Conservation (phyloP, 345 rosid species). For the Cardamine resedifolia region DNA sequence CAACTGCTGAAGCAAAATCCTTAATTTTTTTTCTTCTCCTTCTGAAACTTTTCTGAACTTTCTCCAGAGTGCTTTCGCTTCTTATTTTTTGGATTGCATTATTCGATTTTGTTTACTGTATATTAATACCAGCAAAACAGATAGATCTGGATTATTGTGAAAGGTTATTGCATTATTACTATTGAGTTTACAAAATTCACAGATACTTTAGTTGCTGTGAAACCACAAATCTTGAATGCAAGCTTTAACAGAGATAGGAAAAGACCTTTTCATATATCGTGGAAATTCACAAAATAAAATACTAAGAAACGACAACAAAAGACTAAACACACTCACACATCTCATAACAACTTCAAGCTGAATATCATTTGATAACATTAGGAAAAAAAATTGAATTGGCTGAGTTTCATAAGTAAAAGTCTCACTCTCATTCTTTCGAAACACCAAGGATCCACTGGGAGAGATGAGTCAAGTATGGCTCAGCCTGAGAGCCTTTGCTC, state of each 20-base stretch:
- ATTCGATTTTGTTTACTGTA: constrained; percentile 31
- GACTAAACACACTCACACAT: constrained; percentile 11
- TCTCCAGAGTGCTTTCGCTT: constrained; percentile 23
- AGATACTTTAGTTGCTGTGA: neutral
- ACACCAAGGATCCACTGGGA: constrained; percentile 90
- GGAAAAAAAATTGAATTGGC: neutral
- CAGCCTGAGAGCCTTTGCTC: constrained; percentile 82
- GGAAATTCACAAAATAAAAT: constrained; percentile 22
- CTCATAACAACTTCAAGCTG: constrained; percentile 12
- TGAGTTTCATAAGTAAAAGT: constrained; percentile 10
- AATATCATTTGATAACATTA: constrained; percentile 10
- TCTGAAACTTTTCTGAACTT: neutral
- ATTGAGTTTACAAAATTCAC: neutral
- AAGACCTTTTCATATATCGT: constrained; percentile 3
- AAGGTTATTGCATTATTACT: constrained; percentile 11
- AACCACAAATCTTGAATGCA: constrained; percentile 14
- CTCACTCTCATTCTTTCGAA: constrained; percentile 45
- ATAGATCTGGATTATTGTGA: constrained; percentile 16
- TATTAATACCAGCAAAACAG: constrained; percentile 16
- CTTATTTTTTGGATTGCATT: constrained; percentile 8
- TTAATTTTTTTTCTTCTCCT: neutral
- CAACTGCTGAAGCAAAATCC: constrained; percentile 60
- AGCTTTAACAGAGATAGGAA: neutral
- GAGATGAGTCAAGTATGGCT: constrained; percentile 95
- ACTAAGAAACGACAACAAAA: neutral